Evolutionary conservation across 2,329 filamentous ascomycete species (phyloP), one percentile per base, ranked within the genome.

Genomic region (Falciphora oryzae): DNA sequence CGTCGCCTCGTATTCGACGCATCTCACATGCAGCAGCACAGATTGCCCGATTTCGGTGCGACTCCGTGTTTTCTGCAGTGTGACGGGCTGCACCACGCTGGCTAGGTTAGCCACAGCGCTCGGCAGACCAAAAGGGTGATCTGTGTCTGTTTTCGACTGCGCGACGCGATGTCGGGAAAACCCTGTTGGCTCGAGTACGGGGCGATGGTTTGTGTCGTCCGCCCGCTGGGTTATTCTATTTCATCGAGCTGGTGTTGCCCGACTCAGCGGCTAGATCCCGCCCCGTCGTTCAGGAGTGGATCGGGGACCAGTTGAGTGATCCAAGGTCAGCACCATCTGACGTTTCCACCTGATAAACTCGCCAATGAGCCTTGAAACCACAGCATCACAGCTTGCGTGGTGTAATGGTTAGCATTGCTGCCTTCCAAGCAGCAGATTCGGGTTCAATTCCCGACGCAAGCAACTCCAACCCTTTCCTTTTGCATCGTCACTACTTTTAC

Each of bases 361-460:
- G 10, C 8, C 25, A 56, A 28, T 22, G 25, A 14, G 8, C 3
- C 25, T 5, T 18, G 3, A 1, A 0, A 14, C 2, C n/a, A n/a
- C 13, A 16, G 11, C 28, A 11, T 31, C 50, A 62, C 25, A 50
- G 61, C 38, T 53, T 62, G 56, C 61, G 61, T 62, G 32, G 61
- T 62, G 56, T 62, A 62, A 62, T 53, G 61, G 61, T 62, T 53
- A 62, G 50, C 56, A 62, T 62, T 62, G 61, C 61, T 44, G 61
- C 61, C 61, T 62, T 62, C 61, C 61, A 62, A 62, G 61, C 61
- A 44, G 61, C 61, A 62, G 61, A 62, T 53, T 44, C 61, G 61
- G 61, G 61, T 62, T 62, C 61, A 53, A 62, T 53, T 62, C 61
- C 61, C 61, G 61, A 44, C 61, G 61, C 56, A 62, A 53, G 50